Evolutionary conservation across 2,329 filamentous ascomycete species (phyloP), one percentile per base, ranked within the genome.

Genomic region (Fusarium sp.): DNA sequence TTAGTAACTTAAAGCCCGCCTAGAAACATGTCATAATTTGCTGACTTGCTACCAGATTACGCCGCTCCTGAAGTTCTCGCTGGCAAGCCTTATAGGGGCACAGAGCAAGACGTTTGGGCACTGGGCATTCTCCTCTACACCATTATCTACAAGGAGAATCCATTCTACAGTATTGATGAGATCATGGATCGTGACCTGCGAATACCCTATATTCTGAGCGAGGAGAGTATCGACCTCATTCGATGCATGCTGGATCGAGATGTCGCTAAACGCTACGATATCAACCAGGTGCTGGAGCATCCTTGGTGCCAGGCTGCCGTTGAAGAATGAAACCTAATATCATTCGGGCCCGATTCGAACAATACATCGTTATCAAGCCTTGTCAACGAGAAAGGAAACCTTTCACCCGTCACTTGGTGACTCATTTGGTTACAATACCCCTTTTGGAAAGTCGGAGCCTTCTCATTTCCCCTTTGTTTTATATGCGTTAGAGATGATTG

Each of bases 111-210:
- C 80, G 95, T 99, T 35, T 99, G 96, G 96, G 96, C 96, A 2
- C 88, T 99, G 21, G 96, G 96, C 30, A 98, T 99, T 79, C 88
- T 99, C 32, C 90, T 99, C 19, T 99, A 99, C 86, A 99, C 96
- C 33, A 98, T 99, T 79, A 93, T 98, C 79, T 99, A 99, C 88
- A 99, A 98, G 85, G 96, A 99, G 84, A 99, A 99, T 80, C 96
- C 96, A 2, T 99, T 98, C 83, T 98, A 98, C 88, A 97, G 93
- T 83, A 96, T 98, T 79, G 96, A 99, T 82, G 96, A 99, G 86
- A 99, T 99, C 79, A 97, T 98, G 90, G 96, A 99, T 81, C 95
- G 96, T 79, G 96, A 98, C 77, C 86, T 99, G 67, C 90, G 96
- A 53, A 92, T 99, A 33, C 96, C 96, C 0, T 98, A 94, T 81